phyloP scores from a whole-genome alignment of 495 filamentous ascomycete genomes.

The Jackrogersella minutella region DNA sequence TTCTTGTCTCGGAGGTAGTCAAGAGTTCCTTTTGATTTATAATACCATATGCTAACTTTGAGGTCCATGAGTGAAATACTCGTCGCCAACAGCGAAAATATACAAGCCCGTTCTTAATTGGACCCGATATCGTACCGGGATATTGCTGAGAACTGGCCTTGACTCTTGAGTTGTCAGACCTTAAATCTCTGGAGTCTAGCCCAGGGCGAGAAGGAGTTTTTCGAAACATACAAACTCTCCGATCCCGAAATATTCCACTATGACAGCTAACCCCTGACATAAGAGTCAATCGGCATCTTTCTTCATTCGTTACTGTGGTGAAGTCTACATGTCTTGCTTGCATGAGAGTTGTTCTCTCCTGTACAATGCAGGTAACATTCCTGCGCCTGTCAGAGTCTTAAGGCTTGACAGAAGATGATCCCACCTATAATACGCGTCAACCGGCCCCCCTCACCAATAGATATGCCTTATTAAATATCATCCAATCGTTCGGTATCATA shows the following conservation, averaged over 20 bases:
- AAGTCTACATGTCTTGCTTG: conserved; percentile 1
- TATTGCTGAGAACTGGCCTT: conserved; percentile 13
- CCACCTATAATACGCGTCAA: conserved; percentile 1
- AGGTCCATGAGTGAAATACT: not conserved
- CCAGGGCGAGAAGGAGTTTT: conserved; percentile 31
- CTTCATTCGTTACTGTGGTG: conserved; percentile 6
- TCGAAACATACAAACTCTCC: conserved; percentile 31
- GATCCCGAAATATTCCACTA: conserved; percentile 17
- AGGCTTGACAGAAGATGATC: conserved; percentile 3
- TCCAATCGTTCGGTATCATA: conserved; percentile 18
- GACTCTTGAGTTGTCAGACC: conserved; percentile 10
- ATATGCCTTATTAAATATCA: not conserved
- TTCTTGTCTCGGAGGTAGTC: no score
- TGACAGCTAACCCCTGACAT: conserved; percentile 28
- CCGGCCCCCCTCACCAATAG: not conserved
- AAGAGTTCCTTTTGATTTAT: not conserved
- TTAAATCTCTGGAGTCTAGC: not conserved
- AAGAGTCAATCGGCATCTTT: conserved; percentile 11
- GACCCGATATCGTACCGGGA: conserved; percentile 16
- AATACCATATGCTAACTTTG: not conserved
- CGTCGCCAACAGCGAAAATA: conserved; percentile 2
- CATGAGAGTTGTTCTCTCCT: conserved; percentile 3
- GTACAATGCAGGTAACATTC: conserved; percentile 22
- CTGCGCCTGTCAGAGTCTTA: conserved; percentile 22
- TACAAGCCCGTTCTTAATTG: conserved; percentile 28